These are phyloP conservation scores for Rhizodiscina lignyota DNA, from an alignment of 495 filamentous ascomycete species.

Conservation along the genomic window DNA sequence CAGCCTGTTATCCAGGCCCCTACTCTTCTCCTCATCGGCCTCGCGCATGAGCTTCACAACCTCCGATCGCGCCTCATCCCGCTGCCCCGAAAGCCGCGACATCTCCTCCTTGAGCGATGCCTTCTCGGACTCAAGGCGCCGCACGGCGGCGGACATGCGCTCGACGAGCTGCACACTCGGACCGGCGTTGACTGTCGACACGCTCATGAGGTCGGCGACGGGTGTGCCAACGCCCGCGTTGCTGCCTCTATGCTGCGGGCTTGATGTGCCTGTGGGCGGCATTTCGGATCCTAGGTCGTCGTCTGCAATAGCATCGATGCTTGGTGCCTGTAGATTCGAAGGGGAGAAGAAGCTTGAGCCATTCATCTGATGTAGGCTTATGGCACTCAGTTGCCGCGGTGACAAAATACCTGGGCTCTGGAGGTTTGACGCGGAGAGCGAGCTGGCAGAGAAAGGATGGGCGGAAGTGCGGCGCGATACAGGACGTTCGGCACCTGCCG, in stretches of 20 bases:
- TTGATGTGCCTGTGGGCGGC: conserved; percentile 40
- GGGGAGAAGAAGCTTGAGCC: conserved; percentile 4
- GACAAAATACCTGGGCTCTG: too few species aligned
- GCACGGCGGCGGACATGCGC: conserved; percentile 85
- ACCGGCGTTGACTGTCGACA: conserved; percentile 74
- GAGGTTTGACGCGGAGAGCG: not conserved
- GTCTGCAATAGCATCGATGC: conserved; percentile 38
- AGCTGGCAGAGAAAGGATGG: conserved; percentile 15
- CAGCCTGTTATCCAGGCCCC: conserved; percentile 38
- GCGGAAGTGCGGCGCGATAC: conserved; percentile 32
- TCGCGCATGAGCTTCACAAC: conserved; percentile 80
- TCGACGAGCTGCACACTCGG: conserved; percentile 93
- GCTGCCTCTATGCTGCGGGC: conserved; percentile 50
- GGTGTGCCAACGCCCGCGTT: too few species aligned
- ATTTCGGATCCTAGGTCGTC: conserved; percentile 44
- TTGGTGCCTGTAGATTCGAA: conserved; percentile 24
- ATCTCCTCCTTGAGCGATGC: conserved; percentile 74
- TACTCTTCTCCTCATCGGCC: conserved; percentile 34
- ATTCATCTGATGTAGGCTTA: too few species aligned
- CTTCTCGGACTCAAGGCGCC: conserved; percentile 81
- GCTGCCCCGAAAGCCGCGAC: conserved; percentile 55
- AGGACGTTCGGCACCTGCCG: conserved; percentile 9
- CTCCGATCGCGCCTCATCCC: conserved; percentile 82
- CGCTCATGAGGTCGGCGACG: conserved; percentile 80
- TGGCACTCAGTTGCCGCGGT: too few species aligned